These are phyloP conservation scores for Rhizopogon vulgaris DNA, from an alignment of 768 basidiomycete genomes.

Conservation along the genomic window DNA sequence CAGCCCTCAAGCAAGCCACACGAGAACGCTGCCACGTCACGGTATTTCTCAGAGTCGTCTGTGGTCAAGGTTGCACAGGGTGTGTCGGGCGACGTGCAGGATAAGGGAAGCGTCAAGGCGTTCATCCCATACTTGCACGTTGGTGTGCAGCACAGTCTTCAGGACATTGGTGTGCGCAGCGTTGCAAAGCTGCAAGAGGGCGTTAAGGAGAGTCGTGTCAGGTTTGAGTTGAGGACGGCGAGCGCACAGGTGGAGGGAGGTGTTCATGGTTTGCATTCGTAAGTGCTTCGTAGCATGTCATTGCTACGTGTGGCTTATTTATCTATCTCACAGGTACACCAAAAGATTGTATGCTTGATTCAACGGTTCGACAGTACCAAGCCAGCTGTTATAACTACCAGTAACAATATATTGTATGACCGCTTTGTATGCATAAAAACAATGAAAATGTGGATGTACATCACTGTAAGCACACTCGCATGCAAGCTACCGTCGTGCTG, in stretches of 20 bases:
- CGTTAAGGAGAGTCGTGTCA: slow-evolving; percentile 58
- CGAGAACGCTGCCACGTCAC: slow-evolving; percentile 93
- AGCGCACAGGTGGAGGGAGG: slow-evolving; percentile 95
- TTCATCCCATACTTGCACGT: slow-evolving; percentile 83
- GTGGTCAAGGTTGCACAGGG: slow-evolving; percentile 95
- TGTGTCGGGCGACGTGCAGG: slow-evolving; percentile 93
- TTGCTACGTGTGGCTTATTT: neutral
- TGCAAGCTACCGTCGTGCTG: too few relatives aligned
- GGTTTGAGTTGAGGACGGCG: slow-evolving; percentile 91
- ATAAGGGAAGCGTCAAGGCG: slow-evolving; percentile 91
- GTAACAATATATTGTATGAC: neutral
- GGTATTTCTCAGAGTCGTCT: slow-evolving; percentile 54
- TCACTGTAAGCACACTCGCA: too few relatives aligned
- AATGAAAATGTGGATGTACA: neutral
- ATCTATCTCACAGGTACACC: slow-evolving; percentile 38
- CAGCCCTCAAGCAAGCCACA: slow-evolving; percentile 42
- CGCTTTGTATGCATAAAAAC: neutral
- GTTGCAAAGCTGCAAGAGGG: slow-evolving; percentile 61
- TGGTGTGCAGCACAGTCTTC: slow-evolving; percentile 89
- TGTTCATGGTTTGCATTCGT: slow-evolving; percentile 94
- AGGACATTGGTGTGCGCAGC: slow-evolving; percentile 81
- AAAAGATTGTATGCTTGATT: slow-evolving; percentile 46
- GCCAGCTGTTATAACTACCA: neutral
- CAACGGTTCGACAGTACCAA: too few relatives aligned
- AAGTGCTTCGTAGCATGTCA: slow-evolving; percentile 32